Percentiles rank a stretch among this genome's conserved stretches.
phyloP scores from a whole-genome alignment of 352 stramenopile genomes.

The Globisporangium nagaii region DNA sequence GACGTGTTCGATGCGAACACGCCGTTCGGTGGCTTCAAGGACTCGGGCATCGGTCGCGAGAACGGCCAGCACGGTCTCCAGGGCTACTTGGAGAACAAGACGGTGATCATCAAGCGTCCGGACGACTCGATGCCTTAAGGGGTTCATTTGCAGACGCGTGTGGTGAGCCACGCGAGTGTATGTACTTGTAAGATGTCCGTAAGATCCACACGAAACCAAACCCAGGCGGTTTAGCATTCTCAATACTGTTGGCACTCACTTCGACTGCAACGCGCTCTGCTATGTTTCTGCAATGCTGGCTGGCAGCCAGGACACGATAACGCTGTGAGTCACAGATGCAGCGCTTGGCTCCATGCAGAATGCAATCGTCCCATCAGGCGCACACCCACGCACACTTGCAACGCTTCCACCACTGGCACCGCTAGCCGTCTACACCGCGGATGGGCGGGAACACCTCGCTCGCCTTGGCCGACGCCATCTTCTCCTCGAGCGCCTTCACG shows the following conservation, averaged over 20 bases:
- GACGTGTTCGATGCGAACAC: constrained; percentile 83
- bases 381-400: too few relatives aligned
- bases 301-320: too few relatives aligned
- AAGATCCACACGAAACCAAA: neutral
- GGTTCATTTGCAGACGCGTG: neutral
- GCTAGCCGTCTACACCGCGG: constrained; percentile 30
- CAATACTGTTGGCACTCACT: too few relatives aligned
- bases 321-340: too few relatives aligned
- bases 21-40: constrained; percentile 86
- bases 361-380: too few relatives aligned
- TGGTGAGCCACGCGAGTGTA: neutral
- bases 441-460: constrained; percentile 35
- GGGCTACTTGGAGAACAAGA: constrained; percentile 81
- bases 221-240: too few relatives aligned
- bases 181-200: constrained; percentile 2
- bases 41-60: constrained; percentile 82
- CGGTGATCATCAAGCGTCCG: constrained; percentile 63
- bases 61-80: constrained; percentile 63
- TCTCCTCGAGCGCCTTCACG: constrained; percentile 70
- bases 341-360: too few relatives aligned
- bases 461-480: constrained; percentile 22
- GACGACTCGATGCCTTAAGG: constrained; percentile 33
- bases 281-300: too few relatives aligned
- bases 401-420: too few relatives aligned
- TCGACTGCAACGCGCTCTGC: too few relatives aligned